Evolutionary conservation across 345 rosid species (phyloP), one percentile per base, ranked within the genome.

Genomic region (Sisymbrium irio): DNA sequence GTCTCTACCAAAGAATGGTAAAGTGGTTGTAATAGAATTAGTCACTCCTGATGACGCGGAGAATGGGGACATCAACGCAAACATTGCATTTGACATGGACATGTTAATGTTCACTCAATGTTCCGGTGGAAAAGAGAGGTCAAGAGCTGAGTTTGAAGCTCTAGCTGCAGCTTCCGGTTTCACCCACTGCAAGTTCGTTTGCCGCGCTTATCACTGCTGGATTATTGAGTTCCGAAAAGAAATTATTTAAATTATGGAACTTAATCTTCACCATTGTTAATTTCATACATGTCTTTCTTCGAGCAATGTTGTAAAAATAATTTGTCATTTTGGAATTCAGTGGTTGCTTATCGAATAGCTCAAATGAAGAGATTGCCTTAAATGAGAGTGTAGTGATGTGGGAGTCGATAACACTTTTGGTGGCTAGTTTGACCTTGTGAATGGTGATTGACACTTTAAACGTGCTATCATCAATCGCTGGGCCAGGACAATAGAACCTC

Each of bases 1-100:
- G 59, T 77, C 83, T 27, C 44, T 82, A 4, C 87, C 85, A 4
- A 2, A 41, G 0, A 28, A 54, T 0, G 85, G 85, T 13, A 84
- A 83, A 69, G 80, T 79, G 40, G 78, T 84, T 11, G 35, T 84
- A 3, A 75, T 73, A 55, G 83, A 84, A 62, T 47, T 81, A 0
- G 71, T 85, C 33, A 69, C 79, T 25, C 80, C 87, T 0, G 62
- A 14, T 30, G 28, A 33, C 0, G 79, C 83, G 0, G 73, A 81
- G 28, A 63, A 37, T 32, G 36, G 59, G 2, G 58, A 5, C 36
- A 54, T 30, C 37, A 28, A 54, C 12, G 37, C 19, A 54, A 27
- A 54, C 19, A 54, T 54, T 54, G 37, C 59, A 6, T 54, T 54
- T 28, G 59, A 54, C 59, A 54, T 28, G 37, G 59, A 54, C 19